Conservation (phyloP, 2,329 filamentous ascomycete genomes). For the Sporothrix luriei region DNA sequence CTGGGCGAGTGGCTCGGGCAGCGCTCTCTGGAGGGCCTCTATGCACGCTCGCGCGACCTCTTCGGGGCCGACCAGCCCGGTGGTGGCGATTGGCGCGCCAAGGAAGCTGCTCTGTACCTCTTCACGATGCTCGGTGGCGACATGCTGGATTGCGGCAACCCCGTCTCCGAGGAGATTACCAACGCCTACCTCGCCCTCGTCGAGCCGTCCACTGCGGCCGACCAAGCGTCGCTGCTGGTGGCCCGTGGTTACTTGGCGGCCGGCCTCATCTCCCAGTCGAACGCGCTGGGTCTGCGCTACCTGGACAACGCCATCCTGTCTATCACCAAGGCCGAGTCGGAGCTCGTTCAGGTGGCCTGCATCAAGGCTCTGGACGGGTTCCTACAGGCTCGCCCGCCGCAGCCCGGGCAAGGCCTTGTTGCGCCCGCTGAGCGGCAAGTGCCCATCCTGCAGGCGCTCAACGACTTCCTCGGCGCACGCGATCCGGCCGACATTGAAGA, state of each 20-base stretch:
- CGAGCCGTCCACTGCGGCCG: conserved; percentile 70
- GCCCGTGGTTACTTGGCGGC: conserved; percentile 86
- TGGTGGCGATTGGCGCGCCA: conserved; percentile 58
- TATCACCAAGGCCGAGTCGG: conserved; percentile 67
- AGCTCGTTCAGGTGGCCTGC: conserved; percentile 89
- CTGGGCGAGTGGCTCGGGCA: conserved; percentile 84
- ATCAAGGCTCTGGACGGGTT: conserved; percentile 80
- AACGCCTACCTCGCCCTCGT: conserved; percentile 79
- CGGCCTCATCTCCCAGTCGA: conserved; percentile 73
- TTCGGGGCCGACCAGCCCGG: conserved; percentile 54
- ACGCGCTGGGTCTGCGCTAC: conserved; percentile 64
- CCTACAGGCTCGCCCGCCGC: conserved; percentile 46
- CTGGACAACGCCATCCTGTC: conserved; percentile 74
- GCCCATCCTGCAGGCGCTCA: conserved; percentile 63
- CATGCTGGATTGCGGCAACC: conserved; percentile 74
- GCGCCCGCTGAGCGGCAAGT: conserved; percentile 57
- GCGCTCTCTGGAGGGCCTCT: conserved; percentile 75
- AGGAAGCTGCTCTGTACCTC: conserved; percentile 82
- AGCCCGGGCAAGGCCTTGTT: background rate
- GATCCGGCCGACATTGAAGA: conserved; percentile 83
- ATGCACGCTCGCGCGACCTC: conserved; percentile 72
- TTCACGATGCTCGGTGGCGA: conserved; percentile 83
- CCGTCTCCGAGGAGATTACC: conserved; percentile 68
- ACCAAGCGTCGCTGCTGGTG: conserved; percentile 74
- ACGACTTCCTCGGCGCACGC: conserved; percentile 74